Percentiles rank a stretch among this genome's conserved stretches.
These are phyloP conservation scores for Austropuccinia psidii DNA, from an alignment of 1,284 basidiomycete genomes.

Conservation along the genomic window DNA sequence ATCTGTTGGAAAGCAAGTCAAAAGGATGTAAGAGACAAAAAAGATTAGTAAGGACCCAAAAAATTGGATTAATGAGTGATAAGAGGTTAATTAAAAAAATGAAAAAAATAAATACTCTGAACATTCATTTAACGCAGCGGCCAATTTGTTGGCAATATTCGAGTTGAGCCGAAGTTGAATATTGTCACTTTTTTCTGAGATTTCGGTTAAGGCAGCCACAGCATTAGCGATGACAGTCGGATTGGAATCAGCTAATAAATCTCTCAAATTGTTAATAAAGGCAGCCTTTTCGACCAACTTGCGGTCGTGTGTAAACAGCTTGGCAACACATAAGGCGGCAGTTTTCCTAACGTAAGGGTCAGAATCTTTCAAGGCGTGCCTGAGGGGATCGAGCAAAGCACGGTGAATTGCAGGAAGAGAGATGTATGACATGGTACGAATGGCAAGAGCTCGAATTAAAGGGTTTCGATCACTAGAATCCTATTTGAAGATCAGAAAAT, in stretches of 20 bases:
- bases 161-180: conserved; percentile 73
- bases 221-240: conserved; percentile 92
- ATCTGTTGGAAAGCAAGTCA: conserved; percentile 54
- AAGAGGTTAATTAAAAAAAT: not conserved
- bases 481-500: conserved; percentile 49
- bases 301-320: conserved; percentile 77
- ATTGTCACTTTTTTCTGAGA: conserved; percentile 78
- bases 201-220: conserved; percentile 84
- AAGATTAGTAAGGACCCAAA: not conserved
- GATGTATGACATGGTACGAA: conserved; percentile 94
- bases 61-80: not conserved
- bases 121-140: conserved; percentile 75
- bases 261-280: conserved; percentile 75
- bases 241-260: conserved; percentile 82
- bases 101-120: conserved; percentile 67
- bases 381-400: conserved; percentile 70
- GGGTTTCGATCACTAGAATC: conserved; percentile 88
- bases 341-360: conserved; percentile 96
- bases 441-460: conserved; percentile 80
- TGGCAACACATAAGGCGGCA: conserved; percentile 82
- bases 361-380: conserved; percentile 76
- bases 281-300: conserved; percentile 72
- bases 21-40: not conserved
- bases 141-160: conserved; percentile 71
- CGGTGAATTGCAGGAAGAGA: conserved; percentile 71